Base-by-base conservation (phyloP, 768 basidiomycete genomes). In the Suillus brevipes region DNA sequence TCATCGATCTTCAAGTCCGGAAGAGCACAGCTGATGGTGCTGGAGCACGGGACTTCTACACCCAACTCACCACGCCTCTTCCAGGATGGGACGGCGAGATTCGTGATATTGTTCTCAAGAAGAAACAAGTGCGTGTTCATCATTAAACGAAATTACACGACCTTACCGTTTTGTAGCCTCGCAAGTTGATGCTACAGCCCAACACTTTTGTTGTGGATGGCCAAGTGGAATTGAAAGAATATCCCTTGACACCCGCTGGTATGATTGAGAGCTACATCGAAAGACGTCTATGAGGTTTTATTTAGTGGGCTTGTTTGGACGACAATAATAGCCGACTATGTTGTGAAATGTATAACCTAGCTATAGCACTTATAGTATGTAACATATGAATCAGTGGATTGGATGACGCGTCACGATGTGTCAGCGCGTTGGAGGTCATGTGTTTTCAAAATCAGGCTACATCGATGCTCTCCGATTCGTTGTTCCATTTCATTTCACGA, bases 151-250 rank as follows among this genome's bases (percentile, higher is more conserved):
- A 7, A 43, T 45, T 61, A 65, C 42, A n/a, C 23, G 57, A 31
- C 6, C 53, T 37, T 36, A 47, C 60, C 14, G 42, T 47, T 61
- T 63, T 65, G 62, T 68, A 94, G 89, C 90, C 94, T 20, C 87
- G 94, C 64, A 95, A 93, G 75, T 83, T 93, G 20, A 90, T 95
- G 76, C 88, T 92, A 4, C 94, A 93, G 75, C 90, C 92, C 3
- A 94, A 90, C 71, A 92, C 92, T 16, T 79, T 88, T 69, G 69
- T 94, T 57, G 84, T 84, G 61, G 78, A 87, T 67, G 88, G 80
- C 34, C 85, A 92, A 69, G 90, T 92, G 34, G 79, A 87, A 61
- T 77, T 96, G 65, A 91, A 87, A 74, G 92, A 95, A 71, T 94
- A 94, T 72, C 86, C 90, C 10, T 77, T 91, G 63, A 92, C 88